Evolutionary conservation across 805 yeast species (phyloP), one percentile per base, ranked within the genome.

Genomic region (Suhomyces xylopsoci): DNA sequence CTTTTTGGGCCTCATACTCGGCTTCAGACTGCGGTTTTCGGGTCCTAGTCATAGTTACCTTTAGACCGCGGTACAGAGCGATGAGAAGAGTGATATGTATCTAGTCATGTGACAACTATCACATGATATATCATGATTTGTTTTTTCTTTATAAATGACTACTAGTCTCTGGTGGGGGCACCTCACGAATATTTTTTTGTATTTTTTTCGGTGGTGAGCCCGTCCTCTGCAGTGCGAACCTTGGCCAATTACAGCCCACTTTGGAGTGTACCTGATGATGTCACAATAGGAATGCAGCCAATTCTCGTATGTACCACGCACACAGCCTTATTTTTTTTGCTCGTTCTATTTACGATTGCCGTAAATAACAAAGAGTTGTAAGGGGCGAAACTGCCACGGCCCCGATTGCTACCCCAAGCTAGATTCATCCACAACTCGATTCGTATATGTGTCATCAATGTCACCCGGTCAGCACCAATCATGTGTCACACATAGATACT

Each of bases 1-100:
- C 55, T 55, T 72, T 70, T 65, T 90, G 93, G 7, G 54, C 62
- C 32, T 63, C 68, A 57, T 70, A 90, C 52, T 81, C 87, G 50
- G 84, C 92, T 42, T 82, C 83, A 0, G 86, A 62, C 63, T 90
- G 97, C 0, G 84, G 85, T 60, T 87, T 89, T 42, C 97, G 78
- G 24, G 57, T 57, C 43, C 54, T 57, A 30, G 47, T 45, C 55
- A 51, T 25, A 7, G 26, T 7, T 7, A 7, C 26, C 9, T n/a
- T n/a, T n/a, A n/a, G n/a, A n/a, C n/a, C n/a, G n/a, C n/a, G n/a
- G n/a, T n/a, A n/a, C n/a, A n/a, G n/a, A n/a, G n/a, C 26, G 26
- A 25, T 25, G 26, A 26, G 12, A 25, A 25, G 7, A 20, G 22
- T 5, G 25, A 22, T 3, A 22, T 4, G 7, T 6, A 22, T 3